Conservation (phyloP, 805 yeast genomes). For the Ogataea ganodermae region DNA sequence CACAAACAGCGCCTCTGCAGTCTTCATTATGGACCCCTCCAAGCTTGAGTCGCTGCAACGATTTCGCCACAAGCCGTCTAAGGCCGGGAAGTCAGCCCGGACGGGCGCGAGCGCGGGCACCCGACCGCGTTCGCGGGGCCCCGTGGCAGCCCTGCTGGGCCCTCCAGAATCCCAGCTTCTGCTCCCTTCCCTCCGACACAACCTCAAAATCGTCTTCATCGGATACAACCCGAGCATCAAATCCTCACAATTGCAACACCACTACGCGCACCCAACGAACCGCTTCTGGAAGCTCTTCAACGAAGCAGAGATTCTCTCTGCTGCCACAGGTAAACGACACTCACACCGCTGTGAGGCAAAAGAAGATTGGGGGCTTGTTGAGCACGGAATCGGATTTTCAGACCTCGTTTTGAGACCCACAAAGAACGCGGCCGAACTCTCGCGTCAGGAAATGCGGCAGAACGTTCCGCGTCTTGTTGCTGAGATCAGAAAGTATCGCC, state of each 20-base stretch:
- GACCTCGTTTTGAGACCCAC: constrained; percentile 71
- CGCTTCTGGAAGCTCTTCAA: constrained; percentile 66
- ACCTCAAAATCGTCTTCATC: constrained; percentile 52
- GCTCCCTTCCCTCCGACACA: constrained; percentile 22
- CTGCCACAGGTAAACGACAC: constrained; percentile 7
- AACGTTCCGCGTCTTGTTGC: constrained; percentile 55
- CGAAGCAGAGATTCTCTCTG: constrained; percentile 47
- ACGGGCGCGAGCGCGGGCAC: too few species aligned
- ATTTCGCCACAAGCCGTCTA: background rate
- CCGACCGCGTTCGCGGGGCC: too few species aligned
- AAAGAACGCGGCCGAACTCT: constrained; percentile 54
- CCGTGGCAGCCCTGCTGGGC: too few species aligned
- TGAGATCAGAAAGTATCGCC: constrained; percentile 42
- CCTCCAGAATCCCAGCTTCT: constrained; percentile 7
- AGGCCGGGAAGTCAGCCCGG: too few species aligned
- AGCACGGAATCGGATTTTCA: constrained; percentile 63
- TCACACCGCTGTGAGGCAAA: constrained; percentile 11
- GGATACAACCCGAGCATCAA: constrained; percentile 75
- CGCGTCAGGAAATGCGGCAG: constrained; percentile 49
- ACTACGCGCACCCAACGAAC: constrained; percentile 72
- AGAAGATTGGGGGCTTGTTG: constrained; percentile 33
- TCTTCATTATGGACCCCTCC: background rate
- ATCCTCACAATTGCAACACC: constrained; percentile 63
- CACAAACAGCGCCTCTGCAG: too few species aligned
- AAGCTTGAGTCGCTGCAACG: background rate